A percentile compares a stretch with the other conserved stretches of the same genome.
phyloP scores from a whole-genome alignment of 2,329 filamentous ascomycete genomes.

The Penicillium sp. region DNA sequence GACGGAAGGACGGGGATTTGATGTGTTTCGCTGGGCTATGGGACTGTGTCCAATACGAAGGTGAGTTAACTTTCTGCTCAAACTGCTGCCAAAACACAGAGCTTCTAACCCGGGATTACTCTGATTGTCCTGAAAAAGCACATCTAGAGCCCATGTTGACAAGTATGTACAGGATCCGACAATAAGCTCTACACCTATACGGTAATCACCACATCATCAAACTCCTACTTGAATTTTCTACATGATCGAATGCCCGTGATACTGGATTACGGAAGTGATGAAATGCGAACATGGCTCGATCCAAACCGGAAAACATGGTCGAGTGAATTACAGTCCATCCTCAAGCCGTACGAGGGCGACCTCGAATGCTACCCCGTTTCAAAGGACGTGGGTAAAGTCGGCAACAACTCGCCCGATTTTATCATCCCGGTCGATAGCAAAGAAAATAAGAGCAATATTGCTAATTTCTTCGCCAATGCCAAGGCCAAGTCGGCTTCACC shows the following conservation, averaged over 20 bases:
- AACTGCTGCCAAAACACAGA: no score
- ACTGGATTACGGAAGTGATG: conserved; percentile 66
- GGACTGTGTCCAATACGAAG: conserved; percentile 80
- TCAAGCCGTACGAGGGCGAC: conserved; percentile 73
- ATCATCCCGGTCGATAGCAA: conserved; percentile 75
- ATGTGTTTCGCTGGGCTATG: conserved; percentile 90
- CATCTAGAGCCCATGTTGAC: neutral
- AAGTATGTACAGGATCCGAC: conserved; percentile 45
- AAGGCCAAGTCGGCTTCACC: conserved; percentile 26
- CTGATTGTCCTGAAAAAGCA: no score
- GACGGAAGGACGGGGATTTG: conserved; percentile 71
- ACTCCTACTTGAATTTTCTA: conserved; percentile 73
- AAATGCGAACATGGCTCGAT: conserved; percentile 71
- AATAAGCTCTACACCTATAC: conserved; percentile 82
- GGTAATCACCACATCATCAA: conserved; percentile 85
- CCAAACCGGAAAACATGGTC: conserved; percentile 67
- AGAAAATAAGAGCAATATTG: conserved; percentile 88
- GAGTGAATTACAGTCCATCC: conserved; percentile 65
- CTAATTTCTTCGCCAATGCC: conserved; percentile 75
- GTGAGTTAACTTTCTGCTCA: conserved; percentile 32
- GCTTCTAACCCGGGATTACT: no score
- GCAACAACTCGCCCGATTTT: conserved; percentile 80
- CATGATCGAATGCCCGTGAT: conserved; percentile 97
- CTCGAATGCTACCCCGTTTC: conserved; percentile 80
- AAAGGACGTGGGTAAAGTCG: conserved; percentile 88